Conservation (phyloP, 768 basidiomycete species). For the Boletus fagicola region DNA sequence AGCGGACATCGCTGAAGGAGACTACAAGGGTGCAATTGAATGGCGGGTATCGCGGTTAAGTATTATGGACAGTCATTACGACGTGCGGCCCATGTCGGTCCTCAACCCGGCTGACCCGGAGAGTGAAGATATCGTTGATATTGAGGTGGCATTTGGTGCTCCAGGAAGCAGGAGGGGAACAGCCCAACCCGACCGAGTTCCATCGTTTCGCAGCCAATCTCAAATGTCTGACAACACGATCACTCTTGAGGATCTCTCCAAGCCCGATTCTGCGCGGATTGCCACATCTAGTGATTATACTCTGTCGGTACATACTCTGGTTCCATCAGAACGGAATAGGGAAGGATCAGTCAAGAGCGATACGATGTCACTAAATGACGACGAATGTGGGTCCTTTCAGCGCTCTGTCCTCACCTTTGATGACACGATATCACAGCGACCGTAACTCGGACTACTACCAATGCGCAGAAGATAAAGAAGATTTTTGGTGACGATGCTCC, state of each 20-base stretch:
- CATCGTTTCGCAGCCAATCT: constrained; percentile 33
- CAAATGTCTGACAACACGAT: constrained; percentile 37
- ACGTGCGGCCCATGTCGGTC: constrained; percentile 41
- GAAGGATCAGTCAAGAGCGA: constrained; percentile 24
- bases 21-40: constrained; percentile 74
- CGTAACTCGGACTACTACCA: constrained; percentile 26
- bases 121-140: constrained; percentile 55
- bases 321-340: constrained; percentile 20
- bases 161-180: constrained; percentile 35
- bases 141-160: constrained; percentile 50
- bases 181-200: constrained; percentile 21
- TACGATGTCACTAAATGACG: constrained; percentile 19
- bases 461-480: constrained; percentile 59
- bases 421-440: constrained; percentile 21
- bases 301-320: constrained; percentile 25
- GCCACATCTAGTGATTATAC: constrained; percentile 25
- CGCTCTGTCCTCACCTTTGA: neutral
- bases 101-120: constrained; percentile 40
- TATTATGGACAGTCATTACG: constrained; percentile 51
- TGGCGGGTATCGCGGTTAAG: constrained; percentile 75
- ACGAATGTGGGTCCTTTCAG: constrained; percentile 22
- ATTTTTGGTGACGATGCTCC: constrained; percentile 64
- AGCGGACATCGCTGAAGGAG: constrained; percentile 63
- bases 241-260: constrained; percentile 30
- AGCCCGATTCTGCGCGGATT: constrained; percentile 18